Conservation (phyloP, 805 yeast species). For the Yarrowia osloensis region DNA sequence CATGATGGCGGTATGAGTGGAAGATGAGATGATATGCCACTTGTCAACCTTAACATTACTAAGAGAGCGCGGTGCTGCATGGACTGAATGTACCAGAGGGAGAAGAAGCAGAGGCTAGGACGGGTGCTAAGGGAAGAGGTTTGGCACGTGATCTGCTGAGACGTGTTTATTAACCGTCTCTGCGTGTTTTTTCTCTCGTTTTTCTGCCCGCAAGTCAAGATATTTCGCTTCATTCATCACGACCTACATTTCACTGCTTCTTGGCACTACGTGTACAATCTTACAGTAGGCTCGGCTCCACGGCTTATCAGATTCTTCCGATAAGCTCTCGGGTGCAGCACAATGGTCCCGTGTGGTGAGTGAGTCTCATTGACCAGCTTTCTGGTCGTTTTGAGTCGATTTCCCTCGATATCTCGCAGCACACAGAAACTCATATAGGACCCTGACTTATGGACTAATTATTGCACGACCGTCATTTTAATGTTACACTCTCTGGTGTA, state of each 20-base stretch:
- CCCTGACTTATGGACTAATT: neutral
- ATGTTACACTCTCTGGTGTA: too few species aligned
- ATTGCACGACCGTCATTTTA: too few species aligned
- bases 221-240: neutral
- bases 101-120: too few species aligned
- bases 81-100: neutral
- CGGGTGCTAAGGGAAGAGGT: too few species aligned
- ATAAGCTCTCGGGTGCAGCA: slow-evolving; percentile 9
- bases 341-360: neutral
- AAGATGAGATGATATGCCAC: slow-evolving; percentile 16
- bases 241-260: neutral
- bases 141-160: neutral
- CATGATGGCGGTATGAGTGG: neutral
- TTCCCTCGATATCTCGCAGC: too few species aligned
- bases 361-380: too few species aligned
- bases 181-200: too few species aligned
- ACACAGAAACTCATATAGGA: neutral
- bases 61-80: neutral
- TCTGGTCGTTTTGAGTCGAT: neutral
- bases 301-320: slow-evolving; percentile 13
- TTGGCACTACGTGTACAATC: slow-evolving; percentile 5
- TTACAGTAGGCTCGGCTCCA: neutral
- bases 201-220: too few species aligned
- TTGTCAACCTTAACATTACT: slow-evolving; percentile 19
- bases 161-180: too few species aligned